A percentile compares a stretch with the other conserved stretches of the same genome.
phyloP scores from a whole-genome alignment of 306 rosid species.

The Quercus berberidifolia region DNA sequence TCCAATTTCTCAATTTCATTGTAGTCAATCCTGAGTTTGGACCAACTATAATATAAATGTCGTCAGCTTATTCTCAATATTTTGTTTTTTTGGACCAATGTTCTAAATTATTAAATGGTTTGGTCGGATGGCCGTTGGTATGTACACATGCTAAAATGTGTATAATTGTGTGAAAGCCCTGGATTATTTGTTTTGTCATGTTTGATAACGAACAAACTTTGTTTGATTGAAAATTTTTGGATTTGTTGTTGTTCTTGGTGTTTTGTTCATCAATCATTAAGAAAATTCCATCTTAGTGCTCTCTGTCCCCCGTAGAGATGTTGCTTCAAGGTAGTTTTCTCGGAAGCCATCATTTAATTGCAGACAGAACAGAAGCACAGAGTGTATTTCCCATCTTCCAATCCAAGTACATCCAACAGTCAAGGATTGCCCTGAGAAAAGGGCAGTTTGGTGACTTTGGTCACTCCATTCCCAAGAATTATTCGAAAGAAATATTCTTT shows the following conservation, averaged over 20 bases:
- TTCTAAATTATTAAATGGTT: not conserved
- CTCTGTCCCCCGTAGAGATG: constrained; percentile 15
- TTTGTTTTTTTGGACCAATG: not conserved
- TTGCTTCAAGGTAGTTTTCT: constrained; percentile 13
- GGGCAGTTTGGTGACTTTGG: not conserved
- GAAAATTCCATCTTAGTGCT: constrained; percentile 28
- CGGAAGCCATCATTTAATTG: constrained; percentile 7
- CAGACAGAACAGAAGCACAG: constrained; percentile 15
- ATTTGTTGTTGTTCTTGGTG: not conserved
- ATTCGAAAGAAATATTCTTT: constrained; percentile 9
- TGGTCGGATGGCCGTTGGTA: constrained; percentile 9
- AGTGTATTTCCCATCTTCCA: constrained; percentile 7
- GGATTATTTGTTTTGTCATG: not conserved
- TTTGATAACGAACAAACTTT: not conserved
- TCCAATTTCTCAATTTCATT: constrained; percentile 28
- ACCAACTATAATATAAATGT: not conserved
- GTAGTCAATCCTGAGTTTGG: constrained; percentile 12
- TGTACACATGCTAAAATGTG: not conserved
- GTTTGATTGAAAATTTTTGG: constrained; percentile 5
- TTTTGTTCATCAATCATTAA: constrained; percentile 30
- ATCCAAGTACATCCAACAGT: constrained; percentile 8
- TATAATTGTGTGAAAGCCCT: not conserved
- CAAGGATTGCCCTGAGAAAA: not conserved
- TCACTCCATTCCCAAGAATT: constrained; percentile 20
- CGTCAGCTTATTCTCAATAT: constrained; percentile 4